phyloP scores from a whole-genome alignment of 1,284 basidiomycete species.

The Porodaedalea pini region DNA sequence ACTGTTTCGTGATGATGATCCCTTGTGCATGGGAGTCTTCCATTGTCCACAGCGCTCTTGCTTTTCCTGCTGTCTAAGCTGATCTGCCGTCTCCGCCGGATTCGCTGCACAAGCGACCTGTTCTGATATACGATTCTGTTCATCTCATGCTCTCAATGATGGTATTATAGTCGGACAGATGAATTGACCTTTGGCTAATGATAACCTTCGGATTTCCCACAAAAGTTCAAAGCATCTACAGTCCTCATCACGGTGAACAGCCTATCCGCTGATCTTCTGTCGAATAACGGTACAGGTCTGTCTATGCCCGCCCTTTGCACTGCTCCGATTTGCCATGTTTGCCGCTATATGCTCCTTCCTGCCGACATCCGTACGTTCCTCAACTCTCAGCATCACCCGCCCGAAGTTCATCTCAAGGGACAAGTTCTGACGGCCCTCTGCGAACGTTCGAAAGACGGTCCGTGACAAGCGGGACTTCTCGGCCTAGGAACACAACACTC shows the following conservation, averaged over 20 bases:
- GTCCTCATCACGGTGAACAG: neutral
- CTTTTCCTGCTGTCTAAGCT: neutral
- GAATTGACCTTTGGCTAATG: neutral
- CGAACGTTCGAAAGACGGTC: neutral
- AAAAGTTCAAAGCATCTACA: neutral
- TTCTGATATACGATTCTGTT: neutral
- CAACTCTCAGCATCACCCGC: slow-evolving; percentile 5
- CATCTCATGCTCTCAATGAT: no score
- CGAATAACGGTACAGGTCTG: neutral
- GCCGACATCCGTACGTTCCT: neutral
- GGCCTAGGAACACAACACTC: neutral
- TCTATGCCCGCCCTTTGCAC: neutral
- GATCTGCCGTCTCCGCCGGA: neutral
- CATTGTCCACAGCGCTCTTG: neutral
- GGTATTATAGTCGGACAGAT: neutral
- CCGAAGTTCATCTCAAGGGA: slow-evolving; percentile 3
- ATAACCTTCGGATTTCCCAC: neutral
- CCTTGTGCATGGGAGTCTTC: neutral
- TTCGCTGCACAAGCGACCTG: neutral
- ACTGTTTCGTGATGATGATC: no score
- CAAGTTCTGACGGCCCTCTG: neutral
- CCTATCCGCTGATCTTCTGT: neutral
- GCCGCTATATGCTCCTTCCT: neutral
- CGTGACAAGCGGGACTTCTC: slow-evolving; percentile 1
- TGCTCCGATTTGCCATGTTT: slow-evolving; percentile 3